Conservation (phyloP, 345 rosid genomes). For the Tarenaya hassleriana region DNA sequence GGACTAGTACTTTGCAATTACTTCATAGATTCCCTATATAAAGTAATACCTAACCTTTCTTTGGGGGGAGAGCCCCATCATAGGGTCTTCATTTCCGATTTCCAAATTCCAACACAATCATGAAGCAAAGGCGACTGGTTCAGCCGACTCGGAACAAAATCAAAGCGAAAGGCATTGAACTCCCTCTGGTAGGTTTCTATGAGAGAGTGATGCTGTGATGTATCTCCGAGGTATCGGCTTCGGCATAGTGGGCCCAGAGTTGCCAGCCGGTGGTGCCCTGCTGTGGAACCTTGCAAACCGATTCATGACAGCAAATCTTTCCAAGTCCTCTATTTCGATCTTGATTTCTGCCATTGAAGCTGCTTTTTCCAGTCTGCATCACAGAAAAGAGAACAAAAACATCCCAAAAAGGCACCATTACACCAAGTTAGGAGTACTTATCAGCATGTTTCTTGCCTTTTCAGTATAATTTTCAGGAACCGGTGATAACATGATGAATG, state of each 20-base stretch:
- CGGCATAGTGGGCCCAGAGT: conserved; percentile 26
- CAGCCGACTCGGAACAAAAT: too few species aligned
- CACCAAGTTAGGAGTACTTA: background rate
- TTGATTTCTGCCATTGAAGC: conserved; percentile 44
- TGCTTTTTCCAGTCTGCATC: conserved; percentile 55
- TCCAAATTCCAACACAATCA: too few species aligned
- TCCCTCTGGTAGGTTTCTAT: conserved; percentile 50
- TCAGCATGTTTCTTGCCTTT: too few species aligned
- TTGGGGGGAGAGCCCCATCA: too few species aligned
- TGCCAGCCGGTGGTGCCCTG: conserved; percentile 41
- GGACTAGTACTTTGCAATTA: too few species aligned
- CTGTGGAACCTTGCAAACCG: conserved; percentile 86
- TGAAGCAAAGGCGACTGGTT: too few species aligned
- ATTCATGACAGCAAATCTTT: conserved; percentile 64
- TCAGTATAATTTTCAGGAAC: background rate
- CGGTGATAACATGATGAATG: too few species aligned
- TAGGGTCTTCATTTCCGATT: too few species aligned
- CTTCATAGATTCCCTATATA: too few species aligned
- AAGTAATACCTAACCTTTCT: too few species aligned
- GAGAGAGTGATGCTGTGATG: conserved; percentile 47
- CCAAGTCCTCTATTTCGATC: conserved; percentile 70
- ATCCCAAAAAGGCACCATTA: background rate
- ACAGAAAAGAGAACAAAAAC: background rate
- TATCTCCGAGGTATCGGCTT: too few species aligned
- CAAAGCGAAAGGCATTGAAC: conserved; percentile 61